A percentile compares a stretch with the other conserved stretches of the same genome.
Evolutionary conservation across 2,329 filamentous ascomycete species (phyloP).

Genomic region (Talaromyces sp.): DNA sequence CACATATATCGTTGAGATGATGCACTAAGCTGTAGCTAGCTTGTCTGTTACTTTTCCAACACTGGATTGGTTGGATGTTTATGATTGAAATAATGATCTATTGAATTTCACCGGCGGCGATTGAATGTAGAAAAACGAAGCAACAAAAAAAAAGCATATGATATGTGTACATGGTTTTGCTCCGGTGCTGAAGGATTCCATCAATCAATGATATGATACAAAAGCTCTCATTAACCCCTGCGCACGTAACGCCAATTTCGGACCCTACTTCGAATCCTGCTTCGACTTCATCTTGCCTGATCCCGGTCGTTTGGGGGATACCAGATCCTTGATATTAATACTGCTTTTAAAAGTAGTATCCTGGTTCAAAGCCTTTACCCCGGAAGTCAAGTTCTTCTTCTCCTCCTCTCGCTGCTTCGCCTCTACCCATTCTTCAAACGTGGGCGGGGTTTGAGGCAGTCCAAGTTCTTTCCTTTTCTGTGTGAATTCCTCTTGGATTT

Average conservation of each 20-base stretch:
- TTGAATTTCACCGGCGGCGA: not conserved
- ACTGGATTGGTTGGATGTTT: not conserved
- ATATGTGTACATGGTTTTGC: conserved; percentile 3
- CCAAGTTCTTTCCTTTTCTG: conserved; percentile 61
- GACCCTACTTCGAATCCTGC: not conserved
- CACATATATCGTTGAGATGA: not conserved
- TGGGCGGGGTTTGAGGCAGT: conserved; percentile 45
- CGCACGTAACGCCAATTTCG: not conserved
- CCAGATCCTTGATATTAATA: conserved; percentile 24
- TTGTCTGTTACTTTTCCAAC: not conserved
- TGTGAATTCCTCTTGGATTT: conserved; percentile 61
- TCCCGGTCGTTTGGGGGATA: not conserved
- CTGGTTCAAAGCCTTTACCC: conserved; percentile 15
- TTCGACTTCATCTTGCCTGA: not conserved
- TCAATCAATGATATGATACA: conserved; percentile 8
- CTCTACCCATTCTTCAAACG: conserved; percentile 39
- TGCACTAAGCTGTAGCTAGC: not conserved
- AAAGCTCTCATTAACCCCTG: not conserved
- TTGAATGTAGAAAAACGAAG: not conserved
- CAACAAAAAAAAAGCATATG: not conserved
- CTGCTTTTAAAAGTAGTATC: conserved; percentile 15
- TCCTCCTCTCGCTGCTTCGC: conserved; percentile 35
- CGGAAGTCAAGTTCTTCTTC: conserved; percentile 13
- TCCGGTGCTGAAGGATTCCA: not conserved
- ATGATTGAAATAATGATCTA: not conserved